phyloP scores from a whole-genome alignment of 192 early-diverging fungal genomes.

The Paraglomus occultum region DNA sequence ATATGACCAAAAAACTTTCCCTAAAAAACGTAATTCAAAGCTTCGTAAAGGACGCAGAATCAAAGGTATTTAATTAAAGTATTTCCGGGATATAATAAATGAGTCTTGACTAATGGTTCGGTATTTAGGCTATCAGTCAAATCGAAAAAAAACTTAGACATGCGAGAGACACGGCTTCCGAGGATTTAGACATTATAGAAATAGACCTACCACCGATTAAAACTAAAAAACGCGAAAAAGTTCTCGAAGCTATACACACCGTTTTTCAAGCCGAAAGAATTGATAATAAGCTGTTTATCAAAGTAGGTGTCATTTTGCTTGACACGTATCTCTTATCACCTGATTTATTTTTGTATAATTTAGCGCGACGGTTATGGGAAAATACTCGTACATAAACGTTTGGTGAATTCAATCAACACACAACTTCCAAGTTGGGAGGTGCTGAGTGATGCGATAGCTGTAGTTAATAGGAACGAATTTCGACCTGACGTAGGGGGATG shows the following conservation, averaged over 20 bases:
- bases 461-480: conserved; percentile 17
- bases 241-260: not conserved
- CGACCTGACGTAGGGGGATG: conserved; percentile 16
- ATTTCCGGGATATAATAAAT: too few relatives aligned
- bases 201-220: too few relatives aligned
- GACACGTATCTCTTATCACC: not conserved
- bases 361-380: not conserved
- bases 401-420: not conserved
- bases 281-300: not conserved
- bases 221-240: not conserved
- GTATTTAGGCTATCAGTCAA: too few relatives aligned
- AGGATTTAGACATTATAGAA: too few relatives aligned
- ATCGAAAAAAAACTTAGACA: too few relatives aligned
- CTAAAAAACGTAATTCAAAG: too few relatives aligned
- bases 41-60: too few relatives aligned
- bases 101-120: too few relatives aligned
- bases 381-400: not conserved
- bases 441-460: not conserved
- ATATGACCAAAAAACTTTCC: too few relatives aligned
- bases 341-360: conserved; percentile 17
- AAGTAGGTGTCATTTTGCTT: conserved; percentile 15
- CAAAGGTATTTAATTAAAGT: too few relatives aligned
- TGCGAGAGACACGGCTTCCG: too few relatives aligned
- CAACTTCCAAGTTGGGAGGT: not conserved
- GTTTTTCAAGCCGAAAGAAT: conserved; percentile 2